Percentiles rank a stretch among this genome's conserved stretches.
These are phyloP conservation scores for Ramaria sp. DNA, from an alignment of 768 basidiomycete species.

Conservation along the genomic window DNA sequence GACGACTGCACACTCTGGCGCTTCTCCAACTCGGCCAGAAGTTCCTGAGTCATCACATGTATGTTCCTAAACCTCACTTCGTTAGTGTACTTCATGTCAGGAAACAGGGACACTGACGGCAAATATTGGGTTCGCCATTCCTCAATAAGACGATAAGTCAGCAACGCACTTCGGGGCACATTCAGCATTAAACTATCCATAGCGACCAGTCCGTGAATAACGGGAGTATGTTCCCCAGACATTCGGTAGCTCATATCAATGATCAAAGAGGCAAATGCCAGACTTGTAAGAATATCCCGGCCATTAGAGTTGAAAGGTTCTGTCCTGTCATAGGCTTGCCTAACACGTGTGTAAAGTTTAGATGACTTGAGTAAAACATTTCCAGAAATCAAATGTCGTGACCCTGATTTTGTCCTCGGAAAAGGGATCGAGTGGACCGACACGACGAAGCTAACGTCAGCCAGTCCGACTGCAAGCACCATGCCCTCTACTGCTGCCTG, in stretches of 20 bases:
- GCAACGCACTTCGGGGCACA: conserved; percentile 74
- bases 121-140: conserved; percentile 78
- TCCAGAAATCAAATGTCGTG: background rate
- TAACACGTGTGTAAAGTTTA: conserved; percentile 1
- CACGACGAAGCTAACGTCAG: background rate
- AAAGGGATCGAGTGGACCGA: background rate
- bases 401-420: background rate
- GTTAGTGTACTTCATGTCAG: background rate
- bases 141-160: conserved; percentile 66
- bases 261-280: conserved; percentile 37
- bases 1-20: conserved; percentile 27
- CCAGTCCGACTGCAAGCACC: conserved; percentile 4
- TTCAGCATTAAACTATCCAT: conserved; percentile 14
- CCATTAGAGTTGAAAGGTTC: conserved; percentile 18
- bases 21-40: conserved; percentile 53
- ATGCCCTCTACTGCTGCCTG: conserved; percentile 6
- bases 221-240: background rate
- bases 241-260: conserved; percentile 12
- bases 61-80: conserved; percentile 22
- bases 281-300: conserved; percentile 51
- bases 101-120: conserved; percentile 33
- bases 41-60: conserved; percentile 51
- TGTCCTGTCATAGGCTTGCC: conserved; percentile 1
- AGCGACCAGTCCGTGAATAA: conserved; percentile 7
- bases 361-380: background rate